Percentiles rank a stretch among this genome's conserved stretches.
These are phyloP conservation scores for Cercophora newfieldiana DNA, from an alignment of 495 filamentous ascomycete species.

Conservation along the genomic window DNA sequence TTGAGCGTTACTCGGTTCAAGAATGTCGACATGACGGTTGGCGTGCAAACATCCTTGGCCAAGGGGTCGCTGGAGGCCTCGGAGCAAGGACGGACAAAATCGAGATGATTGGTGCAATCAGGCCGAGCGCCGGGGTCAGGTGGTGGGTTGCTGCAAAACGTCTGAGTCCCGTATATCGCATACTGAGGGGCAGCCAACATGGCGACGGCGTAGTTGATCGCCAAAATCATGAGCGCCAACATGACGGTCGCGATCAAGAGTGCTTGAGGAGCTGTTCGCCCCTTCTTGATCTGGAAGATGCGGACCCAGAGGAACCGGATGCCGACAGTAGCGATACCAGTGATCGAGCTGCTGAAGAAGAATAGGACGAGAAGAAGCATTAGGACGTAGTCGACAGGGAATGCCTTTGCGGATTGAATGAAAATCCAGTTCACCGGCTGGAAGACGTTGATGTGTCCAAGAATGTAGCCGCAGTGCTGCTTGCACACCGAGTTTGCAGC, in stretches of 20 bases:
- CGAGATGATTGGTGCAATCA: slow-evolving; percentile 74
- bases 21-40: slow-evolving; percentile 86
- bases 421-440: slow-evolving; percentile 94
- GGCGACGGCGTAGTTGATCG: slow-evolving; percentile 85
- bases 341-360: slow-evolving; percentile 81
- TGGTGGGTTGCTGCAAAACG: slow-evolving; percentile 74
- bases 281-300: slow-evolving; percentile 85
- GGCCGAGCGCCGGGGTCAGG: slow-evolving; percentile 59
- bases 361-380: slow-evolving; percentile 80
- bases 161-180: slow-evolving; percentile 90
- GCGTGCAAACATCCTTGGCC: slow-evolving; percentile 79
- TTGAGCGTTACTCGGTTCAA: slow-evolving; percentile 91
- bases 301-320: slow-evolving; percentile 95
- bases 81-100: slow-evolving; percentile 76
- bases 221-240: slow-evolving; percentile 82
- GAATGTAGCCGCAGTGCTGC: slow-evolving; percentile 85
- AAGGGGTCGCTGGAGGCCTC: slow-evolving; percentile 63
- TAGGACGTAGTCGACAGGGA: slow-evolving; percentile 89
- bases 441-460: slow-evolving; percentile 88
- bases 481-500: slow-evolving; percentile 93
- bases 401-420: slow-evolving; percentile 75
- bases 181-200: slow-evolving; percentile 95
- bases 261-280: slow-evolving; percentile 88
- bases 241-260: slow-evolving; percentile 89
- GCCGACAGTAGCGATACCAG: slow-evolving; percentile 81